Evolutionary conservation across 1,284 basidiomycete species (phyloP).

Genomic region (Athelia psychrophila): DNA sequence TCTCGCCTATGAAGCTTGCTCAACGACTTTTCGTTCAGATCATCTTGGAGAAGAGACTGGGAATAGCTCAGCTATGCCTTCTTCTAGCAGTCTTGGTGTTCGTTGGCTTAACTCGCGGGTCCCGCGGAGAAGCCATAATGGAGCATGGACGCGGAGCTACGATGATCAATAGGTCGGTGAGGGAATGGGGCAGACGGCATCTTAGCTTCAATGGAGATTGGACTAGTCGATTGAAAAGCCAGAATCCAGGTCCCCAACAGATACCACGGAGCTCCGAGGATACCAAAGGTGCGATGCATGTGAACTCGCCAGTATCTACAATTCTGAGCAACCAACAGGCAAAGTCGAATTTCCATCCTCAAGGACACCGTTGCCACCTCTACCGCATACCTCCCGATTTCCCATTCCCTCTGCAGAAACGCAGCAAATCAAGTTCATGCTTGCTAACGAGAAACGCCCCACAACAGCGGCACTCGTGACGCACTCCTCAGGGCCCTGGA

Average conservation of each 20-base stretch:
- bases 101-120: slow-evolving; percentile 81
- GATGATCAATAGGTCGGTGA: slow-evolving; percentile 30
- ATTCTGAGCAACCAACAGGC: slow-evolving; percentile 7
- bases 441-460: slow-evolving; percentile 11
- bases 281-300: slow-evolving; percentile 9
- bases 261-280: not conserved
- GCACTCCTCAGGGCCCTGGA: slow-evolving; percentile 7
- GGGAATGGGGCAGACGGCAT: slow-evolving; percentile 53
- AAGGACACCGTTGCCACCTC: not conserved
- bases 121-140: slow-evolving; percentile 42
- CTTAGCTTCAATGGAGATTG: slow-evolving; percentile 56
- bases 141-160: slow-evolving; percentile 17
- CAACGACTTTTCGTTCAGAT: slow-evolving; percentile 42
- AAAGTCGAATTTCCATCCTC: slow-evolving; percentile 5
- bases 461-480: slow-evolving; percentile 19
- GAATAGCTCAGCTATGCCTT: slow-evolving; percentile 79
- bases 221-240: slow-evolving; percentile 40
- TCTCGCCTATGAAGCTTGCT: not conserved
- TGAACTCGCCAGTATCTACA: slow-evolving; percentile 4
- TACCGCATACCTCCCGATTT: not conserved
- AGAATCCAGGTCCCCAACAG: slow-evolving; percentile 25
- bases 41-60: slow-evolving; percentile 78
- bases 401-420: slow-evolving; percentile 2
- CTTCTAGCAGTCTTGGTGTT: slow-evolving; percentile 79
- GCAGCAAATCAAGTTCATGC: not conserved